Conservation (phyloP, 352 stramenopile genomes). For the Elongisporangium anandrum region DNA sequence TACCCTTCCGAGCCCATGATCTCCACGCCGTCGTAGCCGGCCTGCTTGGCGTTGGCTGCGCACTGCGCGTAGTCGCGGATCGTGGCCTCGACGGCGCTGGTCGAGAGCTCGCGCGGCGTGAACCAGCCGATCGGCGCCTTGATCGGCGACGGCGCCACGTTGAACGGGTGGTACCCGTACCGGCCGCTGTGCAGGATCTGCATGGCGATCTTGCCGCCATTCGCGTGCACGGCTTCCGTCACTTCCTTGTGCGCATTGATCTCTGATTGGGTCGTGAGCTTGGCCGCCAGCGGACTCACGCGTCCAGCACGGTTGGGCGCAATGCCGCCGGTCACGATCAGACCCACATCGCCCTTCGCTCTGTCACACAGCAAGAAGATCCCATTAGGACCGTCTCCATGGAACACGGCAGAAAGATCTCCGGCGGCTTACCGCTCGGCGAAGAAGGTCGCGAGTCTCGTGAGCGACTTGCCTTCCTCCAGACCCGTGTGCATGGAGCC, state of each 20-base stretch:
- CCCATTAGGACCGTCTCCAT: no score
- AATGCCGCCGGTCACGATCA: constrained; percentile 94
- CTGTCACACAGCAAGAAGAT: no score
- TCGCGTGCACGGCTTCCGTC: constrained; percentile 90
- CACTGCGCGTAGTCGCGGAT: constrained; percentile 93
- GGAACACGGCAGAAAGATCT: constrained; percentile 1
- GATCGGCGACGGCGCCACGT: constrained; percentile 89
- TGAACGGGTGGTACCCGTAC: constrained; percentile 97
- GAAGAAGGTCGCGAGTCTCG: constrained; percentile 93
- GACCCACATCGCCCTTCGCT: constrained; percentile 89
- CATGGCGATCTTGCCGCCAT: constrained; percentile 85
- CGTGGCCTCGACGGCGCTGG: constrained; percentile 81
- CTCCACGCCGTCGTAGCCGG: constrained; percentile 97
- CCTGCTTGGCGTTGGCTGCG: constrained; percentile 77
- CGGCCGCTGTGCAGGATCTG: constrained; percentile 92
- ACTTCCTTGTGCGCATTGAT: constrained; percentile 90
- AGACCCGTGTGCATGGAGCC: constrained; percentile 92
- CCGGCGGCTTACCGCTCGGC: constrained; percentile 65
- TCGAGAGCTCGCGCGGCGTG: constrained; percentile 81
- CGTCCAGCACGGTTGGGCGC: constrained; percentile 92
- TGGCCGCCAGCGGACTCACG: constrained; percentile 91
- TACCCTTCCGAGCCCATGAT: constrained; percentile 99
- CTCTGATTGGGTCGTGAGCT: constrained; percentile 90
- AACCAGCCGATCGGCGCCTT: constrained; percentile 95
- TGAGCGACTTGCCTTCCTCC: constrained; percentile 76